phyloP scores from a whole-genome alignment of 768 basidiomycete species.

The Astraeus odoratus region DNA sequence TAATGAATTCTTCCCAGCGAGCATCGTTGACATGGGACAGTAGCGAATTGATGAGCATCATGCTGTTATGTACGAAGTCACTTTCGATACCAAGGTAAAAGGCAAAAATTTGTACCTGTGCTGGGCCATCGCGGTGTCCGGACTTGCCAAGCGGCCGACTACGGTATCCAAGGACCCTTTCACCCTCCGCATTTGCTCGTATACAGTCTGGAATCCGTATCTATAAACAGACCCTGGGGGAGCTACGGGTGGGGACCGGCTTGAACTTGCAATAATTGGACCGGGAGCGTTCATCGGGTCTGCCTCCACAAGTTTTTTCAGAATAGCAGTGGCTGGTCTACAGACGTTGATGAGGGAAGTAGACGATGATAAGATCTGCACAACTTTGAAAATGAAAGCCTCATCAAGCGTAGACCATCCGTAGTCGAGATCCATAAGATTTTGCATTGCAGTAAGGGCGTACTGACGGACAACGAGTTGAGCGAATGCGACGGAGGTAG shows the following conservation, averaged over 20 bases:
- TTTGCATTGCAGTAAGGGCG: slow-evolving; percentile 79
- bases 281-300: slow-evolving; percentile 66
- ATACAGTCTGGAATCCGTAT: slow-evolving; percentile 81
- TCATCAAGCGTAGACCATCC: slow-evolving; percentile 74
- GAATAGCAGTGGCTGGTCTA: slow-evolving; percentile 83
- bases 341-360: slow-evolving; percentile 83
- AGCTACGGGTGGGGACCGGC: slow-evolving; percentile 42
- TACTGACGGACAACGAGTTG: slow-evolving; percentile 42
- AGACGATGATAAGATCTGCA: slow-evolving; percentile 69
- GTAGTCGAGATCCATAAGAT: slow-evolving; percentile 79
- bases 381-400: slow-evolving; percentile 69
- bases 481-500: neutral
- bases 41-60: slow-evolving; percentile 88
- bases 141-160: slow-evolving; percentile 70
- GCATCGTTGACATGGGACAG: slow-evolving; percentile 71
- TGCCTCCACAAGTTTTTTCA: slow-evolving; percentile 85
- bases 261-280: slow-evolving; percentile 51
- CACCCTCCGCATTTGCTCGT: slow-evolving; percentile 74
- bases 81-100: neutral
- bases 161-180: slow-evolving; percentile 70
- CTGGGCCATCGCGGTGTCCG: slow-evolving; percentile 79
- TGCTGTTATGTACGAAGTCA: slow-evolving; percentile 36
- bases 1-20: slow-evolving; percentile 74
- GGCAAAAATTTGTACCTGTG: slow-evolving; percentile 48
- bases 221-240: slow-evolving; percentile 70